Conservation (phyloP, 257 asterid species). For the Solanum corneliomulleri region DNA sequence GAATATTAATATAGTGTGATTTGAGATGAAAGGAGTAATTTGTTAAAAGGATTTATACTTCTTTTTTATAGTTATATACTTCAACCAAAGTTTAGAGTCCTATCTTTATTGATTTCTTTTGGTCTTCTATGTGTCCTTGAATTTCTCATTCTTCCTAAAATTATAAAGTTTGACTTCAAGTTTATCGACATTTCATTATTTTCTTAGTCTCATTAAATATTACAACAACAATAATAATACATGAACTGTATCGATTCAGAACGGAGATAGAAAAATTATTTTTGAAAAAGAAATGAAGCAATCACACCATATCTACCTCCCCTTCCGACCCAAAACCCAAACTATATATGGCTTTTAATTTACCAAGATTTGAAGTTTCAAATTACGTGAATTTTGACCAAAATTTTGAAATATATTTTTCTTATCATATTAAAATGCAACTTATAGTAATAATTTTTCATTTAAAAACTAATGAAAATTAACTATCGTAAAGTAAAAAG, state of each 20-base stretch:
- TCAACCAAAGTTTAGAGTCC: background rate
- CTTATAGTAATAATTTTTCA: background rate
- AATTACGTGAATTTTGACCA: background rate
- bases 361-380: background rate
- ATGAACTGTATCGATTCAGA: no score
- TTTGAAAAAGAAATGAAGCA: background rate
- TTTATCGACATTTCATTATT: background rate
- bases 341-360: background rate
- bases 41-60: background rate
- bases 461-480: no score
- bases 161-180: background rate
- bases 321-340: background rate
- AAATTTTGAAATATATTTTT: background rate
- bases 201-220: no score
- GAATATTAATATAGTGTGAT: background rate
- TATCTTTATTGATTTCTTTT: background rate
- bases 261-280: no score
- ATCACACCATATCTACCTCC: background rate
- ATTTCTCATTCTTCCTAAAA: background rate
- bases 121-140: background rate
- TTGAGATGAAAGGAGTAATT: background rate
- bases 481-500: background rate
- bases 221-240: no score
- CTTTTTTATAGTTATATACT: background rate
- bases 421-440: background rate